Percentiles rank a stretch among this genome's conserved stretches.
Evolutionary conservation across 768 basidiomycete genomes (phyloP).

Genomic region (Lactarius deliciosus): DNA sequence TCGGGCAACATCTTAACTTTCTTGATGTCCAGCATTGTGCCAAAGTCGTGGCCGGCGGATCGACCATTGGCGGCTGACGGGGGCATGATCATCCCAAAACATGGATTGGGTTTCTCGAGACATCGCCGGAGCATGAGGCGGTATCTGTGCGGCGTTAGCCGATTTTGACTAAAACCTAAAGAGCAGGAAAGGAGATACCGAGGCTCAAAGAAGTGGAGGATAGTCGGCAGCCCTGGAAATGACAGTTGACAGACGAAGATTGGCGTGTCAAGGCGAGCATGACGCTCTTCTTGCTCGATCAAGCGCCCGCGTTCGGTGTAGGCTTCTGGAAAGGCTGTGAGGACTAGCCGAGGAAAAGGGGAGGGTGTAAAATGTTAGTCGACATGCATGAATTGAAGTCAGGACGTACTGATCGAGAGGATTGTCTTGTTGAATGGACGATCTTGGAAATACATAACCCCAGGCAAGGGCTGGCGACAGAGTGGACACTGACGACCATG

Average conservation of each 20-base stretch:
- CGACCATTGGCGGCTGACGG: conserved; percentile 39
- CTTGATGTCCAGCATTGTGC: conserved; percentile 90
- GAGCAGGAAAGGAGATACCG: conserved; percentile 41
- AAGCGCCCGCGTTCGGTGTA: conserved; percentile 64
- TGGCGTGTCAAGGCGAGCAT: conserved; percentile 80
- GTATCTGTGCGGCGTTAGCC: conserved; percentile 49
- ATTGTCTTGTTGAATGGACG: conserved; percentile 73
- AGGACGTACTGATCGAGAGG: conserved; percentile 59
- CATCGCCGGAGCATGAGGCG: conserved; percentile 97
- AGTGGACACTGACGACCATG: conserved; percentile 81
- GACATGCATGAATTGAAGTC: not conserved
- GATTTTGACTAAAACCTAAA: not conserved
- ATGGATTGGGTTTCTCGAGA: conserved; percentile 70
- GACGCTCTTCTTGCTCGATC: conserved; percentile 75
- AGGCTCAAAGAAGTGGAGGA: conserved; percentile 93
- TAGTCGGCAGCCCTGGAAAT: conserved; percentile 88
- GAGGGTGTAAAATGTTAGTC: conserved; percentile 20
- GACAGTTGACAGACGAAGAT: conserved; percentile 88
- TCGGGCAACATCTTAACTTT: conserved; percentile 86
- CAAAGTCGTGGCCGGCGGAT: conserved; percentile 59
- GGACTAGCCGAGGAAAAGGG: conserved; percentile 43
- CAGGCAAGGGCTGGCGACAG: conserved; percentile 77
- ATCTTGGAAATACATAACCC: conserved; percentile 75
- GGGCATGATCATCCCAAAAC: conserved; percentile 93
- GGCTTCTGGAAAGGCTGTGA: conserved; percentile 62